These are phyloP conservation scores for Tephrocybe sp. DNA, from an alignment of 768 basidiomycete genomes.

Conservation along the genomic window DNA sequence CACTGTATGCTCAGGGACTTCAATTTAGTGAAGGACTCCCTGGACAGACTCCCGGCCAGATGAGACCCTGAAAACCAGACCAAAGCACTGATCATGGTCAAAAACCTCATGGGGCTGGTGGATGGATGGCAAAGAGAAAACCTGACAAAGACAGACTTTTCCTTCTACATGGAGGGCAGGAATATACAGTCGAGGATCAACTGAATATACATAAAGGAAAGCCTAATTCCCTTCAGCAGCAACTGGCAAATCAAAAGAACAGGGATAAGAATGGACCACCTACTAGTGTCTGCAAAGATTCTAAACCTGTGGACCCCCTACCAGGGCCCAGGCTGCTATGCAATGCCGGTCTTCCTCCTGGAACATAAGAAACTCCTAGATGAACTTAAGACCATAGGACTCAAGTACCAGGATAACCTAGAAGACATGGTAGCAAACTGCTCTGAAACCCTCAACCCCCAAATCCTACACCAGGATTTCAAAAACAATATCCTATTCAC, in stretches of 20 bases:
- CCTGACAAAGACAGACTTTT: background rate
- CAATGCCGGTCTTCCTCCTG: background rate
- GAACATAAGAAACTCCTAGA: background rate
- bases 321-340: background rate
- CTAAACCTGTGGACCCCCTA: background rate
- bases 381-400: background rate
- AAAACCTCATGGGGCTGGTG: background rate
- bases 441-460: background rate
- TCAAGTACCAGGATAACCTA: background rate
- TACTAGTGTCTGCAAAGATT: background rate
- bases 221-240: background rate
- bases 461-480: background rate
- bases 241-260: slow-evolving; percentile 9
- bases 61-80: background rate
- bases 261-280: slow-evolving; percentile 10
- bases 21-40: slow-evolving; percentile 36
- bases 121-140: slow-evolving; percentile 7
- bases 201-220: slow-evolving; percentile 7
- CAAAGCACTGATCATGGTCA: background rate
- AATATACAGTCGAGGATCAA: slow-evolving; percentile 4
- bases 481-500: background rate
- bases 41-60: slow-evolving; percentile 33
- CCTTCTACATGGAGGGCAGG: background rate
- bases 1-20: slow-evolving; percentile 39
- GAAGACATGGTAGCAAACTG: background rate